These are phyloP conservation scores for Linnemannia hyalina DNA, from an alignment of 192 early-diverging fungal genomes.

Conservation along the genomic window DNA sequence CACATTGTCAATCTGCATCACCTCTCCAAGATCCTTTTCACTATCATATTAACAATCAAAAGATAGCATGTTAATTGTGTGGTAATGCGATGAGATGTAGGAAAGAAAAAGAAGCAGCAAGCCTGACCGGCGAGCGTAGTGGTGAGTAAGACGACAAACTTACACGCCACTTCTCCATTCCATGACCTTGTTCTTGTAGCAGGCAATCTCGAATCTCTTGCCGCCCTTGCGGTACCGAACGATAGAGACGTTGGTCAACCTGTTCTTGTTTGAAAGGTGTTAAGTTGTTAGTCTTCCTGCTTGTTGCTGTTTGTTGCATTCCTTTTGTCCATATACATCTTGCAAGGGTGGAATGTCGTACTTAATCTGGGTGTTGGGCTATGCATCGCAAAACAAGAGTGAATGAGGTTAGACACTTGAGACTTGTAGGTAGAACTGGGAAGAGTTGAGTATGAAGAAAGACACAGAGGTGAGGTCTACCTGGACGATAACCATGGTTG, in stretches of 20 bases:
- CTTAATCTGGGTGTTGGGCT: constrained; percentile 62
- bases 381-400: constrained; percentile 27
- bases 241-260: constrained; percentile 95
- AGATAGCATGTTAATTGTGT: neutral
- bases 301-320: neutral
- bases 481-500: constrained; percentile 38
- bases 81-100: too few relatives aligned
- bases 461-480: constrained; percentile 6
- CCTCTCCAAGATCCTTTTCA: constrained; percentile 97
- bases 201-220: constrained; percentile 98
- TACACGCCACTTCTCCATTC: constrained; percentile 96
- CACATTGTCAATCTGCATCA: constrained; percentile 94
- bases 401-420: neutral
- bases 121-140: too few relatives aligned
- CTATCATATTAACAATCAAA: constrained; percentile 55
- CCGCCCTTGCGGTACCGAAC: constrained; percentile 97
- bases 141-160: constrained; percentile 15
- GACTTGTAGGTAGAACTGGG: neutral
- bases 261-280: constrained; percentile 27
- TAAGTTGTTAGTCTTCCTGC: neutral
- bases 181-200: constrained; percentile 98
- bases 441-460: neutral
- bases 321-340: neutral
- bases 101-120: neutral
- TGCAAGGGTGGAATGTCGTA: constrained; percentile 16